Conservation (phyloP, 257 asterid species). For the Nicotiana obtusifolia region DNA sequence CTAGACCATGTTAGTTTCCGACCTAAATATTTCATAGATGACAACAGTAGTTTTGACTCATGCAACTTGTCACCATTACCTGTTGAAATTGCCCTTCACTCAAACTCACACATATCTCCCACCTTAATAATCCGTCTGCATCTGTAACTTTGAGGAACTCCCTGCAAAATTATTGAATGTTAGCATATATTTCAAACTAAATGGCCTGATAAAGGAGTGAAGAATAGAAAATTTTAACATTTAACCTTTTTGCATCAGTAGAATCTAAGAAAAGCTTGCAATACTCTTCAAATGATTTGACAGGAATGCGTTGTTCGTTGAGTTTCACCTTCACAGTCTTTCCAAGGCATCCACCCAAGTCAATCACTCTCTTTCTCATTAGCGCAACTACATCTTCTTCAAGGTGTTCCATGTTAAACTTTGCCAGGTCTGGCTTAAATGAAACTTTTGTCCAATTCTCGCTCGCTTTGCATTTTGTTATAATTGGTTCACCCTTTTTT, state of each 20-base stretch:
- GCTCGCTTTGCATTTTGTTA: constrained; percentile 62
- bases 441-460: constrained; percentile 95
- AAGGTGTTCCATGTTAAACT: constrained; percentile 74
- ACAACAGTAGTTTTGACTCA: neutral
- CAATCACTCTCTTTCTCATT: constrained; percentile 93
- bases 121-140: constrained; percentile 28
- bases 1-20: neutral
- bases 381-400: constrained; percentile 92
- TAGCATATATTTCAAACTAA: neutral
- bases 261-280: constrained; percentile 75
- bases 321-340: constrained; percentile 85
- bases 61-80: constrained; percentile 32
- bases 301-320: constrained; percentile 62
- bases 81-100: constrained; percentile 98
- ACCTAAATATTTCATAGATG: neutral
- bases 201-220: neutral
- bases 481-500: constrained; percentile 60
- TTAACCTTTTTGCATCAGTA: constrained; percentile 37
- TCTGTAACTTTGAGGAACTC: constrained; percentile 67
- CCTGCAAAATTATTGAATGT: constrained; percentile 30
- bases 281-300: constrained; percentile 67
- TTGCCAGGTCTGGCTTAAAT: constrained; percentile 85
- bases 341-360: constrained; percentile 88
- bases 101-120: constrained; percentile 86
- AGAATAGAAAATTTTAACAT: constrained; percentile 21